phyloP scores from a whole-genome alignment of 2,329 filamentous ascomycete genomes.

The Arthrinium puccinioides region DNA sequence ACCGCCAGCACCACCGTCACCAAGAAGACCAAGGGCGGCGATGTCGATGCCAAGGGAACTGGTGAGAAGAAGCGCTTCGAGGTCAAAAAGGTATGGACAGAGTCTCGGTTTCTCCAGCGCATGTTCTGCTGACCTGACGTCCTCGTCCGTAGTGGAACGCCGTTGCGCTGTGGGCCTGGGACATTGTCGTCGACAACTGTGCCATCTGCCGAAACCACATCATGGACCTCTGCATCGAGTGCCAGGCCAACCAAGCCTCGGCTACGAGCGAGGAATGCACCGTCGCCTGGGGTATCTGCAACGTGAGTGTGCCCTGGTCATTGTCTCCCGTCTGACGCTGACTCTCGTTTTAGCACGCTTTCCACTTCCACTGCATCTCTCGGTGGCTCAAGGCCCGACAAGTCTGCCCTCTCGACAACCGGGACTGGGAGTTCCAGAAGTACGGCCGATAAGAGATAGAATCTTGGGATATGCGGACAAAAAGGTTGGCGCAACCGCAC shows the following conservation, averaged over 20 bases:
- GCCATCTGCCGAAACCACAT: conserved; percentile 99
- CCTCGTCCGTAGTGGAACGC: conserved; percentile 75
- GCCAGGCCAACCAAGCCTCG: conserved; percentile 96
- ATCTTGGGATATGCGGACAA: too few species aligned
- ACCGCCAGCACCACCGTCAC: conserved; percentile 39
- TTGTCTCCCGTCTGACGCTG: conserved; percentile 26
- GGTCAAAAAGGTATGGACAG: conserved; percentile 81
- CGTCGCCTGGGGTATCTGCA: conserved; percentile 98
- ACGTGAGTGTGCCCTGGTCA: too few species aligned
- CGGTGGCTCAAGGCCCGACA: conserved; percentile 99
- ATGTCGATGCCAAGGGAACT: conserved; percentile 40
- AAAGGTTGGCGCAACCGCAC: too few species aligned
- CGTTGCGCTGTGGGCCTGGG: conserved; percentile 97
- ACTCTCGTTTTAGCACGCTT: conserved; percentile 67
- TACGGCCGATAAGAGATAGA: conserved; percentile 60
- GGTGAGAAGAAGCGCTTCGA: conserved; percentile 94
- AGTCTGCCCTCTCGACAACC: conserved; percentile 93
- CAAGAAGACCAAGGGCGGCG: conserved; percentile 38
- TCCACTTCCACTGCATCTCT: conserved; percentile 99
- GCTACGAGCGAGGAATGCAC: conserved; percentile 97
- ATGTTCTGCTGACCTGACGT: conserved; percentile 4
- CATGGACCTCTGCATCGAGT: conserved; percentile 99
- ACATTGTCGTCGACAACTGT: conserved; percentile 99
- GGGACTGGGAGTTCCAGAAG: conserved; percentile 99
- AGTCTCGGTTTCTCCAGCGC: neutral